Conservation (phyloP, 2,329 filamentous ascomycete genomes). For the Colletotrichum costaricense region DNA sequence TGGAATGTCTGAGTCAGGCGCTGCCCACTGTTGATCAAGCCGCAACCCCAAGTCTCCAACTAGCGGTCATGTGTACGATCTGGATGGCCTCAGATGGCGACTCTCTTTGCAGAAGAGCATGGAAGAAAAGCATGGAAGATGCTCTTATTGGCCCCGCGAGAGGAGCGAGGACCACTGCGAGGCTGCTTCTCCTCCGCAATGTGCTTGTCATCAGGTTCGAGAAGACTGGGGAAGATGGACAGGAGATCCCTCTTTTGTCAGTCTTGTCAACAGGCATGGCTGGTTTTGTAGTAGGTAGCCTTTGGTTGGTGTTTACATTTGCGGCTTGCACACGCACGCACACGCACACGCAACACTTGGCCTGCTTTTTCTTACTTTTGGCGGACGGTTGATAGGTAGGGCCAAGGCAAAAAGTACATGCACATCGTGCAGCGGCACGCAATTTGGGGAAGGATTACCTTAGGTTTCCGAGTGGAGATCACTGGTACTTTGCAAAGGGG, state of each 20-base stretch:
- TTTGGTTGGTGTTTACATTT: neutral
- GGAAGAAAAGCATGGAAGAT: conserved; percentile 32
- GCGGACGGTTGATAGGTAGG: conserved; percentile 20
- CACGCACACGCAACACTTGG: neutral
- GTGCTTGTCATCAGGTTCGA: neutral
- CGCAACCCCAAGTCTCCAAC: neutral
- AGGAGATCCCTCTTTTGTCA: neutral
- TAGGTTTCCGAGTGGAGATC: conserved; percentile 4
- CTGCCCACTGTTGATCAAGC: conserved; percentile 3
- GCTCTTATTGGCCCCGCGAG: neutral
- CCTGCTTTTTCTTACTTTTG: conserved; percentile 25
- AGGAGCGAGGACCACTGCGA: neutral
- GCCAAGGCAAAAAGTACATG: neutral
- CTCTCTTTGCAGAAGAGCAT: conserved; percentile 1
- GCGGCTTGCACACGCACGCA: neutral
- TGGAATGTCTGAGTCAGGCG: conserved; percentile 28
- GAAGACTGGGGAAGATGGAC: neutral
- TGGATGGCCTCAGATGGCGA: conserved; percentile 5
- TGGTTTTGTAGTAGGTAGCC: neutral
- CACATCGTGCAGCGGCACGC: neutral
- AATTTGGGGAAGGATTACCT: conserved; percentile 20
- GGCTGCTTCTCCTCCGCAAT: neutral
- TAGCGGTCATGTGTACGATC: conserved; percentile 18
- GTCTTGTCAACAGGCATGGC: neutral
- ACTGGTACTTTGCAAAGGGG: neutral